Base-by-base conservation (phyloP, 23 red algal species). In the Gracilariopsis chorda region DNA sequence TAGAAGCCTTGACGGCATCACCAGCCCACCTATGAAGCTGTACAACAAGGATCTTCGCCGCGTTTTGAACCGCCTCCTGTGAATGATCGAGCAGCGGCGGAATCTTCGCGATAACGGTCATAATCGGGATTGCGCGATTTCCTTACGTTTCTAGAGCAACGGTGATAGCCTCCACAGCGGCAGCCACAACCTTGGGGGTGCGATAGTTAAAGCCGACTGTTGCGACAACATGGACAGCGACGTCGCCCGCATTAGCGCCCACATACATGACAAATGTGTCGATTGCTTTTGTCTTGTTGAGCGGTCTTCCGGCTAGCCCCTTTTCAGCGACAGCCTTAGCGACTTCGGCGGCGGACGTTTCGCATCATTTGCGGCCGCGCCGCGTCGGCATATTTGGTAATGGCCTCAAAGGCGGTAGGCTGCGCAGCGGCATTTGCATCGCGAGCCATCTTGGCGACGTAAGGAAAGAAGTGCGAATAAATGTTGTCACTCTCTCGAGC, bases 361-460 rank as follows among this genome's bases (percentile, higher is more conserved):
- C 70, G 42, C 33, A 91, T 80, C 21, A 88, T 75, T 32, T 68
- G 52, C 33, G 77, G 80, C 24, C 88, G 86, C n/a, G 88, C 93
- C 30, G 70, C 73, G 41, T 95, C 85, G 13, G 82, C 85, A 73
- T 74, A 90, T 46, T 73, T 87, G 7, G 43, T 39, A 2, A 83
- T 28, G 8, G 93, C 82, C 27, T 92, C 87, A 73, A 98, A 90
- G 45, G 77, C 96, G 23, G 82, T 49, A n/a, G 95, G 82, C 63
- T 98, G 96, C 27, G 90, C 96, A 2, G 96, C 86, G 17, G 96
- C 96, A 60, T 98, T 98, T 11, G 96, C 68, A 77, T 98, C 96
- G 32, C 93, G 93, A 2, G 92, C 96, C 52, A 94, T 90, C 60
- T 92, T 95, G 23, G 52, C 60, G 24, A 98, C 72, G 46, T 24